Evolutionary conservation across 768 basidiomycete genomes (phyloP), one percentile per base, ranked within the genome.

Genomic region (Naematelia aurantialba): DNA sequence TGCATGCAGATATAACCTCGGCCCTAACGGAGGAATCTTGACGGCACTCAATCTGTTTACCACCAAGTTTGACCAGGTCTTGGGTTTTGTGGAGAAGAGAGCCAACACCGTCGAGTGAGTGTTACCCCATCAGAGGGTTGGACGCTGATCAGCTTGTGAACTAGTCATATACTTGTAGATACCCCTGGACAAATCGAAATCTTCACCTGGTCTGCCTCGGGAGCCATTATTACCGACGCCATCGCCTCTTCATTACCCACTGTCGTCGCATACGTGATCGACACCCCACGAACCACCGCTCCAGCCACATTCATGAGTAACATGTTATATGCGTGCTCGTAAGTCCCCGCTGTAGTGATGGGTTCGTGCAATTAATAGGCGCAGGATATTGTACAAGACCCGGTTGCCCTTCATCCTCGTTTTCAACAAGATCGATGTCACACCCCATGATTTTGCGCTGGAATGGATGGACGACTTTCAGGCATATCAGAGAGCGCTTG

Each of bases 381-480:
- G 19, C 44, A 93, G 91, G 62, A 98, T 99, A 65, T 80, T 99
- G 14, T 99, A 99, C 81, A 99, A 99, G 79, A 98, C 93, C 4
- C 91, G 92, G 63, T 81, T 98, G 0, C 96, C 96, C 0, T 98
- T 99, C 78, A 87, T 99, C 63, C 82, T 98, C 26, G 93, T 97
- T 29, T 99, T 99, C 81, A 99, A 99, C 81, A 99, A 99, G 80
- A 98, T 86, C 4, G 96, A 99, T 76, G 91, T 90, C 2, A 83
- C 89, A 72, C 81, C 87, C 1, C 91, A 97, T 74, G 83, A 85
- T 39, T 97, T 96, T 76, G 96, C 96, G 10, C 63, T 96, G 26
- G 91, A 93, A 62, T 99, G 96, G 96, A 98, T 98, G 94, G 82
- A 84, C 47, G 96, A 99, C 74, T 99, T 97, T 70, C 94, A 99